Percentiles rank a stretch among this genome's conserved stretches.
Conservation (phyloP, 2,329 filamentous ascomycete genomes). For the Monosporascus sp. region DNA sequence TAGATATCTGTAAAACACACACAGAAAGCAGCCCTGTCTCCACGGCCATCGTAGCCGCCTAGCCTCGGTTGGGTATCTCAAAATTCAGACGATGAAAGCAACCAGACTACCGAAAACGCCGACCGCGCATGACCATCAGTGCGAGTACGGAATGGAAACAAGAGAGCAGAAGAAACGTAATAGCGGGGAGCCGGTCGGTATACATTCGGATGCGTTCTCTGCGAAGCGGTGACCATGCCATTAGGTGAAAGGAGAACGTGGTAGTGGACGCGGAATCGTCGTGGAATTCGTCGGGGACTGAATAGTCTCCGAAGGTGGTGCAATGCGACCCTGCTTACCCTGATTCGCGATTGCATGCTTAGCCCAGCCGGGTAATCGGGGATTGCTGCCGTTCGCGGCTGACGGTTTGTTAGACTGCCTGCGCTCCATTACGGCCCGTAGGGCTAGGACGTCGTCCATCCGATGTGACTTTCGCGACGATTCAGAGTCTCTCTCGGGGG, state of each 20-base stretch:
- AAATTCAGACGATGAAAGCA: too few species aligned
- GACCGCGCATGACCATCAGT: too few species aligned
- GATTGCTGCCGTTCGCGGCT: conserved; percentile 8
- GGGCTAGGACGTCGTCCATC: conserved; percentile 19
- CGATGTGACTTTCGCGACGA: conserved; percentile 15
- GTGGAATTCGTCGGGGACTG: conserved; percentile 1
- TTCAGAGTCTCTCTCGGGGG: conserved; percentile 3
- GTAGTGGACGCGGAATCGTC: conserved; percentile 6
- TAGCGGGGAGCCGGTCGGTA: neutral
- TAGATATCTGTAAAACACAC: too few species aligned
- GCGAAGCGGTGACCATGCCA: neutral
- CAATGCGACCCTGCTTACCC: conserved; percentile 12
- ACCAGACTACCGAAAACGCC: too few species aligned
- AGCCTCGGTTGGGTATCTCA: too few species aligned
- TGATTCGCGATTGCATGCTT: conserved; percentile 13
- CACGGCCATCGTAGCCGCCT: too few species aligned
- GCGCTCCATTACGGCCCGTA: conserved; percentile 14
- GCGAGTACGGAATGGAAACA: neutral
- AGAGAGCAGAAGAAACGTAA: neutral
- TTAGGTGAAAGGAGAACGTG: conserved; percentile 15
- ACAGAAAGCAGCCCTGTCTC: too few species aligned
- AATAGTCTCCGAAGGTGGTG: conserved; percentile 11
- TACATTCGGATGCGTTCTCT: neutral
- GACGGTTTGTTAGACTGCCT: conserved; percentile 15
- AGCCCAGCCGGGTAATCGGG: conserved; percentile 24